phyloP scores from a whole-genome alignment of 306 rosid species.

The Rosa rugosa region DNA sequence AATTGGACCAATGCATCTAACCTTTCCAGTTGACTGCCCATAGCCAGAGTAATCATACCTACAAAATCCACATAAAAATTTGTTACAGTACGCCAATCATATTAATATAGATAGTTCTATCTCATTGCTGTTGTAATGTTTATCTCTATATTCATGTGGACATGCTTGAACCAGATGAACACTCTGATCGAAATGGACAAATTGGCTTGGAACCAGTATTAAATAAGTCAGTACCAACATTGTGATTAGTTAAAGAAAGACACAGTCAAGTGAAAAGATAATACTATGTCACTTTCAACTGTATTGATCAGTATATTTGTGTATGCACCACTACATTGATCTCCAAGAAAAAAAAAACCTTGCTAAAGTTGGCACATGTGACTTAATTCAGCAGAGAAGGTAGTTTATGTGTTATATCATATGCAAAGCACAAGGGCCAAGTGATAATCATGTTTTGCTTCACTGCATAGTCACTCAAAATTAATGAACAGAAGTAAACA shows the following conservation, averaged over 20 bases:
- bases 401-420: too few species aligned
- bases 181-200: not conserved
- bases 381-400: too few species aligned
- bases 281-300: not conserved
- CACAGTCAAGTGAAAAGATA: not conserved
- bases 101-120: not conserved
- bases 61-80: constrained; percentile 30
- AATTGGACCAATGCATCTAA: constrained; percentile 29
- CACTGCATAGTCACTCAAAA: too few species aligned
- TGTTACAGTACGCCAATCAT: not conserved
- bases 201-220: not conserved
- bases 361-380: too few species aligned
- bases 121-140: not conserved
- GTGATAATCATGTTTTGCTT: too few species aligned
- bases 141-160: not conserved
- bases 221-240: not conserved
- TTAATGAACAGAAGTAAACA: too few species aligned
- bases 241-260: not conserved
- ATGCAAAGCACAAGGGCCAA: too few species aligned
- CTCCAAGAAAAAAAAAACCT: too few species aligned
- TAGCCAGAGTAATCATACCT: constrained; percentile 98
- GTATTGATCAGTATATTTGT: too few species aligned
- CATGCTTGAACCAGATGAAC: not conserved
- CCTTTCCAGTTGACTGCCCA: constrained; percentile 98
- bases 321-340: not conserved